Evolutionary conservation across 1,284 basidiomycete genomes (phyloP).

Genomic region (Cystobasidium sp.): DNA sequence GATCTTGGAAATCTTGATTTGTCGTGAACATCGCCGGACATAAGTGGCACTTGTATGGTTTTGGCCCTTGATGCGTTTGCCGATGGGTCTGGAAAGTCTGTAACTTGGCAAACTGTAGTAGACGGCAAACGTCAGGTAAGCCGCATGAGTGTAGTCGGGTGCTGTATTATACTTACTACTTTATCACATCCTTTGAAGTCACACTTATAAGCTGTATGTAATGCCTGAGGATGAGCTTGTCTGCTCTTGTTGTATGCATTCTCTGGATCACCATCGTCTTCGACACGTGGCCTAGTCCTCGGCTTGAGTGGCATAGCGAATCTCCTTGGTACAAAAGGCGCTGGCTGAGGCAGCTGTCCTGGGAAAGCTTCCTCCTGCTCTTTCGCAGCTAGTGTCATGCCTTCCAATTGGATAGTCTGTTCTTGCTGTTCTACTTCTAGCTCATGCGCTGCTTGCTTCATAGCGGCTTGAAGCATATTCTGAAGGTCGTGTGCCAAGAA

Average conservation of each 20-base stretch:
- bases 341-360: constrained; percentile 2
- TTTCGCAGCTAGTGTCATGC: constrained; percentile 2
- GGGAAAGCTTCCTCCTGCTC: constrained; percentile 14
- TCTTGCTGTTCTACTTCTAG: constrained; percentile 34
- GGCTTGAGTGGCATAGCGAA: constrained; percentile 37
- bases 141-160: not conserved
- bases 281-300: constrained; percentile 19
- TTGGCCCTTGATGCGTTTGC: constrained; percentile 13
- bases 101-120: constrained; percentile 21
- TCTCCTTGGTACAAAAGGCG: constrained; percentile 11
- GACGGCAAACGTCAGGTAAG: not conserved
- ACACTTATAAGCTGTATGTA: constrained; percentile 22
- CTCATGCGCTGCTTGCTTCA: constrained; percentile 39
- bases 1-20: constrained; percentile 24
- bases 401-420: constrained; percentile 7
- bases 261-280: constrained; percentile 39
- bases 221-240: constrained; percentile 33
- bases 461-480: constrained; percentile 37
- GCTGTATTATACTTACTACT: constrained; percentile 15
- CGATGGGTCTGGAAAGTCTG: constrained; percentile 15
- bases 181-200: constrained; percentile 34
- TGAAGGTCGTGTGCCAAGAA: constrained; percentile 36
- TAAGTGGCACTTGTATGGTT: constrained; percentile 23
- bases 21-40: constrained; percentile 29
- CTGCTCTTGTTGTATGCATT: constrained; percentile 35